Base-by-base conservation (phyloP, 768 basidiomycete genomes). In the Xerocomellus intermedius region DNA sequence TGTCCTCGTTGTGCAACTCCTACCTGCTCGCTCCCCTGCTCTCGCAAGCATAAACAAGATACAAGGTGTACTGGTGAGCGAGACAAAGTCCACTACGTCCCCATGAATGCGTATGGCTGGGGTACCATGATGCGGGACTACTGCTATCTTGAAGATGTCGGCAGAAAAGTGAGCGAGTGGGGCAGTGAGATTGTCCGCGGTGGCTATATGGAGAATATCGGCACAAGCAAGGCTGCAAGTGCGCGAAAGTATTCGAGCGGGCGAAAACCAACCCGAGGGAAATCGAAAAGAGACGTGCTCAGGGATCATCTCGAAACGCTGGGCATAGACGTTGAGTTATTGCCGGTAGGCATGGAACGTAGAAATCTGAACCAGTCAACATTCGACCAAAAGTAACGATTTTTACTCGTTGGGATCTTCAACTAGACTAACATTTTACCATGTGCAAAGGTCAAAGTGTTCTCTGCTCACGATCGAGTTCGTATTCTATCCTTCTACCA, bases 81-180 rank as follows among this genome's bases (percentile, higher is more conserved):
- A 51, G 79, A 94, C 73, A 86, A 85, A 64, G 83, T 76, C 0
- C 79, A 79, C 3, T 91, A 85, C 66, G 83, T 94, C 16, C 82
- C 88, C 13, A 87, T 94, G 84, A 93, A 91, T 62, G 67, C 83
- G 61, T 96, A 93, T 64, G 81, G 83, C 5, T 92, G 89, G 82
- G 91, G 91, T 9, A 79, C 82, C 26, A 87, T 96, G 85, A 89
- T 93, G 85, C 81, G 86, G 62, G 94, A 97, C 72, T 97, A 94
- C 69, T 77, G 78, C 39, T 94, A 85, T 67, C 76, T 97, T 60
- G 94, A 97, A 72, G 89, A 92, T 17, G 71, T 93, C 30, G 84
- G 89, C 21, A 73, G 94, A 59, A 85, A 80, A 61, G 85, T 88
- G n/a, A 76, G 78, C 21, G 83, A 82, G 13, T 90, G 87, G 85